phyloP scores from a whole-genome alignment of 2,329 filamentous ascomycete species.

The Pochonia chlamydosporia region DNA sequence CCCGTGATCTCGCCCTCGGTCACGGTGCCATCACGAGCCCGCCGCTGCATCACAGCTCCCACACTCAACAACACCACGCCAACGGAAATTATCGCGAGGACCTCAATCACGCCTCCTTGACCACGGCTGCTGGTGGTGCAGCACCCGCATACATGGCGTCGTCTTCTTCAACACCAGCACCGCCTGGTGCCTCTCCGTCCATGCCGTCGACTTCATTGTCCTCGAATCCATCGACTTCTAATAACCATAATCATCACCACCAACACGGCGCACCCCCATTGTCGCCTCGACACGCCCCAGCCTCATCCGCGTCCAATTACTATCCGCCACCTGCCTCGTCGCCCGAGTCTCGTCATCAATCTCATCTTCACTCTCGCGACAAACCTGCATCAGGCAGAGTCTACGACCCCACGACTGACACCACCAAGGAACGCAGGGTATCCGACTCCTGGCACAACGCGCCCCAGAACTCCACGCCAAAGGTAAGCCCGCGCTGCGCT shows the following conservation, averaged over 20 bases:
- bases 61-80: slow-evolving; percentile 7
- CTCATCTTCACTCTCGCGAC: slow-evolving; percentile 28
- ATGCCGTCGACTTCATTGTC: slow-evolving; percentile 23
- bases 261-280: slow-evolving; percentile 24
- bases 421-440: slow-evolving; percentile 38
- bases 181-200: slow-evolving; percentile 21
- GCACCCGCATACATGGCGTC: slow-evolving; percentile 29
- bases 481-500: slow-evolving; percentile 40
- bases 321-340: slow-evolving; percentile 5
- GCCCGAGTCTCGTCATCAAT: slow-evolving; percentile 2
- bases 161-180: slow-evolving; percentile 22
- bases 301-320: slow-evolving; percentile 18
- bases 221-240: slow-evolving; percentile 12
- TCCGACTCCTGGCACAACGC: slow-evolving; percentile 44
- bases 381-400: slow-evolving; percentile 39
- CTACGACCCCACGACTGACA: slow-evolving; percentile 50
- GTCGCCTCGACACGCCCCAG: slow-evolving; percentile 38
- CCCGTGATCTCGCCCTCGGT: too few relatives aligned
- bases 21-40: slow-evolving; percentile 22
- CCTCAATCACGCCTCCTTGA: slow-evolving; percentile 4
- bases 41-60: slow-evolving; percentile 6
- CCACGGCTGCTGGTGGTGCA: not conserved
- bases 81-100: slow-evolving; percentile 13
- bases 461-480: slow-evolving; percentile 37
- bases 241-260: slow-evolving; percentile 17